These are phyloP conservation scores for Acacia melanoxylon DNA, from an alignment of 306 rosid genomes.

Conservation along the genomic window DNA sequence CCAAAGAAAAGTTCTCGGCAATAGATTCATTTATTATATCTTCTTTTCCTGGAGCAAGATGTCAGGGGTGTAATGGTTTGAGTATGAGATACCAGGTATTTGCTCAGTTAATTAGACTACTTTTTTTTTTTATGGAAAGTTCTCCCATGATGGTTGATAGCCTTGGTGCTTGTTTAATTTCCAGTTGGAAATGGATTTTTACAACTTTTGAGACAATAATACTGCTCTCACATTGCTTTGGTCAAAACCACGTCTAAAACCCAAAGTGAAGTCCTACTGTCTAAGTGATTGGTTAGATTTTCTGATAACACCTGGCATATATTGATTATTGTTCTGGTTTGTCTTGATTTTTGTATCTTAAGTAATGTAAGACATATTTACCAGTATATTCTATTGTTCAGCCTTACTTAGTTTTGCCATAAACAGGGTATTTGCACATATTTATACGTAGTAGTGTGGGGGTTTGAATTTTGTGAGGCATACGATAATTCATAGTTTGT, in stretches of 20 bases:
- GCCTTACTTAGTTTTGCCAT: background rate
- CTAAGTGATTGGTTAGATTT: background rate
- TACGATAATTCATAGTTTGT: slow-evolving; percentile 30
- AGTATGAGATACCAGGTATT: slow-evolving; percentile 89
- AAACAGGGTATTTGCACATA: slow-evolving; percentile 3
- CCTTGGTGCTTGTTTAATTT: background rate
- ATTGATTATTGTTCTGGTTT: background rate
- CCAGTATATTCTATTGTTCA: background rate
- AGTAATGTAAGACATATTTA: slow-evolving; percentile 9
- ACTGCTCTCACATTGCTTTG: background rate
- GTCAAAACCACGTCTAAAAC: slow-evolving; percentile 15
- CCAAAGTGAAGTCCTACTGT: slow-evolving; percentile 8
- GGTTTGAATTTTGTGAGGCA: slow-evolving; percentile 7
- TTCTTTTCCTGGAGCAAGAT: slow-evolving; percentile 68
- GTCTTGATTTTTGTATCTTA: slow-evolving; percentile 6
- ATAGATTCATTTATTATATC: slow-evolving; percentile 81
- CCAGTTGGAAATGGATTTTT: background rate
- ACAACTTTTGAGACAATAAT: background rate
- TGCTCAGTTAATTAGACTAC: slow-evolving; percentile 13
- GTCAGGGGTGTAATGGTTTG: slow-evolving; percentile 82
- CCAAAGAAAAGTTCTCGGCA: slow-evolving; percentile 73
- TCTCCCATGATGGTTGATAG: slow-evolving; percentile 8
- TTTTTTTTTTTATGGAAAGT: background rate
- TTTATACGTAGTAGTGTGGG: background rate
- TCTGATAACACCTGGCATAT: slow-evolving; percentile 4